Conservation (phyloP, 495 filamentous ascomycete species). For the Neurospora sp. region DNA sequence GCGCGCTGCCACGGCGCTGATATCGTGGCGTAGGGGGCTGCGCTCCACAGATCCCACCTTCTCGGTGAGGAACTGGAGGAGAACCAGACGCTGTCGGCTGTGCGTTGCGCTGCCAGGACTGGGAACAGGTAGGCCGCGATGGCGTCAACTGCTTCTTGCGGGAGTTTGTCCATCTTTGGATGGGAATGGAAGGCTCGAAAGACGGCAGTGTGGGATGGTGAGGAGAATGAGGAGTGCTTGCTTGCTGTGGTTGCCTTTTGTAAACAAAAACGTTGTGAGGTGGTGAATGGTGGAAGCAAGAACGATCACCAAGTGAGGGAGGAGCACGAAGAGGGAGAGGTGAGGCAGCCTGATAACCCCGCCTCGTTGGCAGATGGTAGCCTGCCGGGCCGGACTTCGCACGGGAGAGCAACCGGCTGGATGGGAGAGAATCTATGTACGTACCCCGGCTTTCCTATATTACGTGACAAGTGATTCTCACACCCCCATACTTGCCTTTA, state of each 20-base stretch:
- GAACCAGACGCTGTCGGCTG: not conserved
- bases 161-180: not conserved
- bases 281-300: not conserved
- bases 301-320: not conserved
- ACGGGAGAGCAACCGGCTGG: not conserved
- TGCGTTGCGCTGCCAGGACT: not conserved
- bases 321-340: not conserved
- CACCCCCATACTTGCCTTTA: not conserved
- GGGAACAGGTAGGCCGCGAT: not conserved
- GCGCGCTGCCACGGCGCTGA: not conserved
- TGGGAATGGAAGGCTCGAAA: not conserved
- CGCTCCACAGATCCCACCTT: not conserved
- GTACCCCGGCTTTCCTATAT: not conserved
- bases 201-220: not conserved
- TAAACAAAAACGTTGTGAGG: not conserved
- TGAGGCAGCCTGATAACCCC: not conserved
- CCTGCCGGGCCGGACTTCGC: not conserved
- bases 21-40: not conserved
- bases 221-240: not conserved
- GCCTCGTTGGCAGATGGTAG: not conserved
- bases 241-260: not conserved
- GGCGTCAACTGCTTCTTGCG: not conserved
- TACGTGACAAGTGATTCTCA: not conserved
- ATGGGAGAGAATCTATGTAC: not conserved
- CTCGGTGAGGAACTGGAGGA: no score